Conservation (phyloP, 106 monocot species). For the Amphibolis antarctica region DNA sequence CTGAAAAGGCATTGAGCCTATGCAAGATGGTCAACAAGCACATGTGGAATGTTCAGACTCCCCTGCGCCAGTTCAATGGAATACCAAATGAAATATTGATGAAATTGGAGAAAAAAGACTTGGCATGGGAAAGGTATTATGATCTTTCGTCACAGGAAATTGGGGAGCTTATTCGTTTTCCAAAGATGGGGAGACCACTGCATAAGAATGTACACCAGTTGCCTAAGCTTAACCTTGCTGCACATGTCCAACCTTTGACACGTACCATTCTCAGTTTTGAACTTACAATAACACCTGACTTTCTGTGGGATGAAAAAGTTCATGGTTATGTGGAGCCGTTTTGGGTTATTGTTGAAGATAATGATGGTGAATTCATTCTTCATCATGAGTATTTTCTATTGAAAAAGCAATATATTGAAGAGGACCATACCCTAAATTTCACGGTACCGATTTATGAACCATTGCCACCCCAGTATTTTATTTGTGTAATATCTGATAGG, state of each 20-base stretch:
- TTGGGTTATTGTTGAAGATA: constrained; percentile 99
- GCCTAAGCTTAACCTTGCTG: constrained; percentile 84
- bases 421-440: constrained; percentile 87
- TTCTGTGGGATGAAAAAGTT: constrained; percentile 85
- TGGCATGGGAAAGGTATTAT: constrained; percentile 94
- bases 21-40: constrained; percentile 99
- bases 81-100: constrained; percentile 95
- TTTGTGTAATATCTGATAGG: constrained; percentile 84
- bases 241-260: constrained; percentile 94
- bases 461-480: constrained; percentile 92
- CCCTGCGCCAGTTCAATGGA: constrained; percentile 75
- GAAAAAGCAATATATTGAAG: constrained; percentile 93
- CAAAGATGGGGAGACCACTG: constrained; percentile 64
- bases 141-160: constrained; percentile 85
- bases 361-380: constrained; percentile 88
- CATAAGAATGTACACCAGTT: constrained; percentile 80
- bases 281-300: constrained; percentile 91
- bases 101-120: constrained; percentile 94
- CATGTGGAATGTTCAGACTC: constrained; percentile 96
- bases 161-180: constrained; percentile 89
- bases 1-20: constrained; percentile 82
- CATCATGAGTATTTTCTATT: constrained; percentile 97
- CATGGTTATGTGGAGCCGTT: constrained; percentile 99
- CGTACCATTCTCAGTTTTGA: constrained; percentile 84
- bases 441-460: constrained; percentile 96